Evolutionary conservation across 805 yeast genomes (phyloP), one percentile per base, ranked within the genome.

Genomic region (Nakazawaea siamensis): DNA sequence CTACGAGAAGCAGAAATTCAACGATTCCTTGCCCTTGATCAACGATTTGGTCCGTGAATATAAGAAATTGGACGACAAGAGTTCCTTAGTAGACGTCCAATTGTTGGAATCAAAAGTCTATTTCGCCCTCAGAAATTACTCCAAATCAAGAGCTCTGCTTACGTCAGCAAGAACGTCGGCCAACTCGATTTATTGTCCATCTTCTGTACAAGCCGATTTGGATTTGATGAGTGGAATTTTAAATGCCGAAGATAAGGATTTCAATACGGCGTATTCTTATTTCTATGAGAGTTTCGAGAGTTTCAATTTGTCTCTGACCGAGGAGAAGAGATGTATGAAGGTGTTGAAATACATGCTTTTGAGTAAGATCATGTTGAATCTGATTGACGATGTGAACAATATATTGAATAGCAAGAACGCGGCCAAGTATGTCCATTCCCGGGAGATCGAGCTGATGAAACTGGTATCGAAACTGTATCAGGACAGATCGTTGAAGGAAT

Each of bases 121-220:
- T 57, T 95, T 88, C 56, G 87, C 94, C 18, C 67, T 92, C 49
- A 75, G 96, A 55, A 92, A 92, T 57, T 70, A 84, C 49, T 82
- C 96, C 4, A 92, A 90, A 61, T 74, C 95, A 4, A 76, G 84
- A 49, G 97, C 97, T 6, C 79, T 96, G 2, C 68, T 92, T 48
- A 87, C 97, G 2, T 79, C 94, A 31, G 96, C 98, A 2, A 75
- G 97, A 58, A 92, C 98, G 0, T 81, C 94, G 3, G 98, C 98
- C n/a, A 94, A 92, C 57, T 73, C 97, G 16, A 85, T 92, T 34
- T 94, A 88, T 63, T 84, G 95, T 50, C 95, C 97, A 8, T 83
- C 97, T n/a, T 65, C 78, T 34, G 70, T 81, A 48, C 95, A 92
- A 60, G 97, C 97, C 1, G 95, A 87, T 53, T 70, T 92, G 37